Evolutionary conservation across 495 filamentous ascomycete species (phyloP), one percentile per base, ranked within the genome.

Genomic region (Melanomma pulvis-pyrius): DNA sequence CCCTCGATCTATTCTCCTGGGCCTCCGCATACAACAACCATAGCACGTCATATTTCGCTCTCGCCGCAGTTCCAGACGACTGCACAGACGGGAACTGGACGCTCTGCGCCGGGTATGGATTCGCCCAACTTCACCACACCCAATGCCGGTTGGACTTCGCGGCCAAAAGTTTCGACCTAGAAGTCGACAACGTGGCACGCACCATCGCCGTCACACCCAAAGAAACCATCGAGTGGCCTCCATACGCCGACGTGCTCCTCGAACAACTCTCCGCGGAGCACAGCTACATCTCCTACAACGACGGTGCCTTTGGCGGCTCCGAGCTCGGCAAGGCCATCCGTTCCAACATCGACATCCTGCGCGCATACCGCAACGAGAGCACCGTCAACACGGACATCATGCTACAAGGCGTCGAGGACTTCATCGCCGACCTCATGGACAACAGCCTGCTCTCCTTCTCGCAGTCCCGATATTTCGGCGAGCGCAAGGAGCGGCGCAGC

Each of bases 221-320:
- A 8, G 21, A 54, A 24, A 9, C 19, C 8, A 8, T 29, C 4
- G 50, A 54, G 7, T 54, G 50, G 50, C 50, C 50, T n/a, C 9
- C 50, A 26, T 54, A 54, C 50, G 26, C 50, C 9, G 50, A 54
- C 26, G 12, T 7, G 3, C 8, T 54, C 3, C 26, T 54, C 17
- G 8, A 24, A 24, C 17, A 54, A n/a, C 15, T 54, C 21, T 4
- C 21, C 8, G 26, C 21, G 24, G 50, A 54, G 26, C 19, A 25
- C 8, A 9, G 15, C 8, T 30, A 29, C 6, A 54, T 54, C 15
- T 5, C 5, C 13, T 24, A n/a, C 50, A 54, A 54, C n/a, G 50
- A 54, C n/a, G 50, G 50, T 17, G 26, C 50, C 26, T 54, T 54
- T 54, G 50, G 50, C n/a, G 50, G 50, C 26, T 54, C 50, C 21